Evolutionary conservation across 306 rosid species (phyloP).

Genomic region (Hylodesmum podocarpum): DNA sequence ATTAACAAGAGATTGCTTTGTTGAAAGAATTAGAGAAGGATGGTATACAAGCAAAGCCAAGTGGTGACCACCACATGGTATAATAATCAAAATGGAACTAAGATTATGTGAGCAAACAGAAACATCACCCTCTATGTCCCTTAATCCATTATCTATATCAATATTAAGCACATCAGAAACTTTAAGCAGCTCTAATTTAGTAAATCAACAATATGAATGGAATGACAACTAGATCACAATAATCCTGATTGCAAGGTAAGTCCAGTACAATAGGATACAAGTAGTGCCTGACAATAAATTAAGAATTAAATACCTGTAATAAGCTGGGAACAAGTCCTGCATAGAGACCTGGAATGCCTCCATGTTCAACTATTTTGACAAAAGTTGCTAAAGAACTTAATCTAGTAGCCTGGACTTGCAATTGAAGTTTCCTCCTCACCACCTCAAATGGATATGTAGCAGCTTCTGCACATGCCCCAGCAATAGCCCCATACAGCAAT

Average conservation of each 20-base stretch:
- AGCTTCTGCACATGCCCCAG: slow-evolving; percentile 98
- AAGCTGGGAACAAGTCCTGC: slow-evolving; percentile 96
- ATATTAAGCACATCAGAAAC: background rate
- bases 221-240: background rate
- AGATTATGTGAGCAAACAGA: slow-evolving; percentile 9
- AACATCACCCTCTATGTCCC: background rate
- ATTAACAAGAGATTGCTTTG: slow-evolving; percentile 8
- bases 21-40: slow-evolving; percentile 10
- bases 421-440: slow-evolving; percentile 85
- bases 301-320: slow-evolving; percentile 66
- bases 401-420: slow-evolving; percentile 80
- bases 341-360: slow-evolving; percentile 89
- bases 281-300: slow-evolving; percentile 14
- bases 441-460: slow-evolving; percentile 96
- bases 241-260: background rate
- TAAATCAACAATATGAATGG: slow-evolving; percentile 1
- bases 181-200: background rate
- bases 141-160: background rate
- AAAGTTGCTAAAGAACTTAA: slow-evolving; percentile 81
- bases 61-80: slow-evolving; percentile 4
- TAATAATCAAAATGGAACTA: slow-evolving; percentile 2
- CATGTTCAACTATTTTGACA: slow-evolving; percentile 71
- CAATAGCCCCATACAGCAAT: slow-evolving; percentile 79
- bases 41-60: slow-evolving; percentile 15
- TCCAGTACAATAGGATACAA: background rate